These are phyloP conservation scores for Clonostachys sp. DNA, from an alignment of 2,329 filamentous ascomycete genomes.

Conservation along the genomic window DNA sequence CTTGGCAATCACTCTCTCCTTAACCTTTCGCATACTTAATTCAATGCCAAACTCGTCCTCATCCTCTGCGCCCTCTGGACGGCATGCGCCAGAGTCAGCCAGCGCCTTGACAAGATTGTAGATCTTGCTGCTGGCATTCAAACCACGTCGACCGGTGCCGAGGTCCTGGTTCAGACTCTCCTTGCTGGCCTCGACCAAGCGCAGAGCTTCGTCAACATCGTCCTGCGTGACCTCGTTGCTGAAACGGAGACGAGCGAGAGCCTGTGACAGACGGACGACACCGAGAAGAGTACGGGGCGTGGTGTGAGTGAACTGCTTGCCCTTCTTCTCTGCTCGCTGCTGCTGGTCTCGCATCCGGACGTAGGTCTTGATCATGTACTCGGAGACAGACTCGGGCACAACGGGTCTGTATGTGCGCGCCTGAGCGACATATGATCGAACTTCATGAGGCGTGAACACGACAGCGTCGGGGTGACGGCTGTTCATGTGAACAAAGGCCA, in stretches of 20 bases:
- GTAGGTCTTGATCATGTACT: conserved; percentile 97
- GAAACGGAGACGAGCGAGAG: conserved; percentile 87
- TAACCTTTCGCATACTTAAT: conserved; percentile 81
- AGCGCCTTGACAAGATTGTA: conserved; percentile 91
- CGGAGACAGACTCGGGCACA: conserved; percentile 79
- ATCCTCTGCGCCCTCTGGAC: conserved; percentile 62
- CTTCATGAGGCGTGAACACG: conserved; percentile 89
- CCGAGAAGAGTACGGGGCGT: conserved; percentile 91
- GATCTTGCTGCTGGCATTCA: conserved; percentile 83
- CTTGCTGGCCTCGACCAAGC: conserved; percentile 90
- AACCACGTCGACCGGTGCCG: conserved; percentile 55
- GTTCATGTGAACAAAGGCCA: conserved; percentile 96
- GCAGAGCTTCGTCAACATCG: conserved; percentile 91
- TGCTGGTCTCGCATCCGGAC: conserved; percentile 91
- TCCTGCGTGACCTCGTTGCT: conserved; percentile 79
- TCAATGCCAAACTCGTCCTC: conserved; percentile 55
- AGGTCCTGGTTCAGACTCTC: conserved; percentile 77
- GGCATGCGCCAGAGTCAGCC: conserved; percentile 80
- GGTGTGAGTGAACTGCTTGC: conserved; percentile 91
- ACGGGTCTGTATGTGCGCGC: conserved; percentile 85
- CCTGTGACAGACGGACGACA: conserved; percentile 88
- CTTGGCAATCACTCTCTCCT: conserved; percentile 90
- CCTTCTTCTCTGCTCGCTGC: conserved; percentile 83
- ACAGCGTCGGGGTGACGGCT: conserved; percentile 74
- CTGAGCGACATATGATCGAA: conserved; percentile 92